A percentile compares a stretch with the other conserved stretches of the same genome.
phyloP scores from a whole-genome alignment of 257 asterid genomes.

The Gentiana straminea region DNA sequence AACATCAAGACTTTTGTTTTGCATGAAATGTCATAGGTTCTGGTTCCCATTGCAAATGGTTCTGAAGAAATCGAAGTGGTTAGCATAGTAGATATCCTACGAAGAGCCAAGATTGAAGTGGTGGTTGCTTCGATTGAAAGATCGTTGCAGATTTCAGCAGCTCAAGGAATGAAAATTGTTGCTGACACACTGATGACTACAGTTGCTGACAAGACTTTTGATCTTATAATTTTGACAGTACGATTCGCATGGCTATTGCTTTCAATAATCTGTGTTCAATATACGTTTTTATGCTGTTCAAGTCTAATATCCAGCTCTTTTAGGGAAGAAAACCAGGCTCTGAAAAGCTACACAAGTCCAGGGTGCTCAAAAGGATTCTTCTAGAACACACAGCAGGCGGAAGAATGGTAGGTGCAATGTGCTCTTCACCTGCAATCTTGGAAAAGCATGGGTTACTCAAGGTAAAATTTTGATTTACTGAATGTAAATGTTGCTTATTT shows the following conservation, averaged over 20 bases:
- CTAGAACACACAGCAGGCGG: conserved; percentile 60
- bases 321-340: conserved; percentile 63
- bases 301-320: background rate
- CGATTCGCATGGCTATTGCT: conserved; percentile 2
- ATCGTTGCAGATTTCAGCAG: conserved; percentile 45
- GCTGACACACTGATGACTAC: conserved; percentile 58
- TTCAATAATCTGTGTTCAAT: background rate
- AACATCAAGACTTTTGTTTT: background rate
- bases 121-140: conserved; percentile 62
- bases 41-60: conserved; percentile 84
- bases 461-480: conserved; percentile 24
- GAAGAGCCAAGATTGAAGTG: conserved; percentile 79
- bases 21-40: conserved; percentile 43
- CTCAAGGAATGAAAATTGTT: conserved; percentile 47
- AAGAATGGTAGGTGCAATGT: conserved; percentile 61
- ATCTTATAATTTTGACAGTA: conserved; percentile 74
- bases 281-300: too few species aligned
- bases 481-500: background rate
- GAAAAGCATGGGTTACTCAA: conserved; percentile 59
- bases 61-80: conserved; percentile 84
- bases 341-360: conserved; percentile 55
- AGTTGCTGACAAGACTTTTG: conserved; percentile 55
- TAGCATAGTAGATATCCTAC: conserved; percentile 53
- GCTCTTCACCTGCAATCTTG: conserved; percentile 54
- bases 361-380: conserved; percentile 59